These are phyloP conservation scores for Nectriaceae sp. DNA, from an alignment of 2,329 filamentous ascomycete genomes.

Conservation along the genomic window DNA sequence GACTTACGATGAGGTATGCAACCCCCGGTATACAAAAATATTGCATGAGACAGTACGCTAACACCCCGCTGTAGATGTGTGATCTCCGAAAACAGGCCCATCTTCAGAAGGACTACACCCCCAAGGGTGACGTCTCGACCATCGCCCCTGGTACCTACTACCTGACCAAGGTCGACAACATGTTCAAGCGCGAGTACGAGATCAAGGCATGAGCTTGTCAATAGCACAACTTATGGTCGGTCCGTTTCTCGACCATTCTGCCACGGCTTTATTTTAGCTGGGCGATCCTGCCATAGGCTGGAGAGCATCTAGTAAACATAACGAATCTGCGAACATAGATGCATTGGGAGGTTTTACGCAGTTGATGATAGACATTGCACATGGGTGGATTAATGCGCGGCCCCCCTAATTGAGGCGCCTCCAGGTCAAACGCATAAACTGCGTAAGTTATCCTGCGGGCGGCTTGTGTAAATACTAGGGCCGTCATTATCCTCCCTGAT, in stretches of 20 bases:
- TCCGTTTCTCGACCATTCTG: conserved; percentile 16
- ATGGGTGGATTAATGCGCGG: conserved; percentile 14
- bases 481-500: conserved; percentile 17
- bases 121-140: conserved; percentile 67
- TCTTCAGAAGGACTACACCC: conserved; percentile 76
- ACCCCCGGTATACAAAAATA: not conserved
- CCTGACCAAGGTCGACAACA: conserved; percentile 77
- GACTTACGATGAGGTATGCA: conserved; percentile 72
- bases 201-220: conserved; percentile 61
- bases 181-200: conserved; percentile 80
- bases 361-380: conserved; percentile 26
- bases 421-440: no score
- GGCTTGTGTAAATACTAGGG: conserved; percentile 28
- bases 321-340: conserved; percentile 27
- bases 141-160: conserved; percentile 73
- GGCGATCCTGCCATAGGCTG: conserved; percentile 9
- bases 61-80: conserved; percentile 64
- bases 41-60: conserved; percentile 14
- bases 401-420: conserved; percentile 29
- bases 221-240: conserved; percentile 11
- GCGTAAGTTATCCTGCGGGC: conserved; percentile 12
- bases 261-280: conserved; percentile 17
- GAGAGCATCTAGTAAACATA: conserved; percentile 23
- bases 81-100: conserved; percentile 80
- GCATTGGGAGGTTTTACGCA: conserved; percentile 25